These are phyloP conservation scores for Cyclocybe cylindracea DNA, from an alignment of 768 basidiomycete species.

Conservation along the genomic window DNA sequence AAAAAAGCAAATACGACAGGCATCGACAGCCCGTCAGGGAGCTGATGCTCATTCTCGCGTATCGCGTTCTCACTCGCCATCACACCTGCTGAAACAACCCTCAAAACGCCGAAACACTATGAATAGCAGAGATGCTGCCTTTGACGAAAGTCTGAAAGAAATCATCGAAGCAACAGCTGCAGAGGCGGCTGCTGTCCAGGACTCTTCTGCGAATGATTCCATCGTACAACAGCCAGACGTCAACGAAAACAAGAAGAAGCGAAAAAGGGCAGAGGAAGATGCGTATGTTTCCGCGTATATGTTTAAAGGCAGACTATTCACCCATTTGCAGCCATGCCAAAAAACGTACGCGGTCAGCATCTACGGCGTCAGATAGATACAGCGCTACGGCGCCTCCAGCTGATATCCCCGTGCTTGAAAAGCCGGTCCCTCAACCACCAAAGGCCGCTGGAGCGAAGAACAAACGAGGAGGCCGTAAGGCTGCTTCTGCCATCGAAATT, in stretches of 20 bases:
- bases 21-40: constrained; percentile 63
- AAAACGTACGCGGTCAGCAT: constrained; percentile 79
- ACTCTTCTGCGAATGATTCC: constrained; percentile 38
- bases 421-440: constrained; percentile 27
- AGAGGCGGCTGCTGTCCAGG: constrained; percentile 60
- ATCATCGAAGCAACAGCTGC: constrained; percentile 74
- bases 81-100: constrained; percentile 55
- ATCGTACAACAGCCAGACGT: constrained; percentile 41
- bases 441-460: constrained; percentile 28
- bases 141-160: constrained; percentile 85
- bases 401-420: constrained; percentile 39
- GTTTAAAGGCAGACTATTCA: not conserved
- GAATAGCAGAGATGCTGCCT: constrained; percentile 95
- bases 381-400: constrained; percentile 39
- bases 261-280: constrained; percentile 78
- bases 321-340: constrained; percentile 43
- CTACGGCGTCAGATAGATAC: constrained; percentile 64
- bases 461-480: constrained; percentile 48
- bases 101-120: constrained; percentile 93
- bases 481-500: constrained; percentile 29
- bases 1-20: constrained; percentile 57
- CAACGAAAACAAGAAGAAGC: constrained; percentile 66
- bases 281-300: constrained; percentile 41
- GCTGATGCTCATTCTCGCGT: constrained; percentile 52
- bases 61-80: constrained; percentile 77